Evolutionary conservation across 179 eudicot species (phyloP).

Genomic region (Carnegiea gigantea): DNA sequence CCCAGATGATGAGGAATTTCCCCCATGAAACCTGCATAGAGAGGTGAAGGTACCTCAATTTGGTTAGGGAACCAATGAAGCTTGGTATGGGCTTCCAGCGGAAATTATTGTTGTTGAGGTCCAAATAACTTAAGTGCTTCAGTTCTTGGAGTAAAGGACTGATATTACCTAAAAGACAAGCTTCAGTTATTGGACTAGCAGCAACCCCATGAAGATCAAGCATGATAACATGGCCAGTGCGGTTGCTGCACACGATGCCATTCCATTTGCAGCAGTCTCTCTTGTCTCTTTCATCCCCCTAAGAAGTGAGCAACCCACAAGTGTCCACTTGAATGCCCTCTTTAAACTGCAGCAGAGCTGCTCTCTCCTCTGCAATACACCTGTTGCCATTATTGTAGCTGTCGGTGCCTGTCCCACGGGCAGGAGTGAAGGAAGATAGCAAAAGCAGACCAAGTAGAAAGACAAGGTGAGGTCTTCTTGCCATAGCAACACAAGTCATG

Average conservation of each 20-base stretch:
- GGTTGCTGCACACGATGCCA: slow-evolving; percentile 19
- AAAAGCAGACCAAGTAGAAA: no score
- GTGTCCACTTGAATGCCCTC: not conserved
- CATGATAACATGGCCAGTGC: slow-evolving; percentile 16
- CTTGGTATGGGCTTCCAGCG: slow-evolving; percentile 6
- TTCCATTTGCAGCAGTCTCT: slow-evolving; percentile 22
- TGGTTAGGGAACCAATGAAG: slow-evolving; percentile 27
- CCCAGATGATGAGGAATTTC: slow-evolving; percentile 24
- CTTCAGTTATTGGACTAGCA: no score
- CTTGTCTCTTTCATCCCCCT: not conserved
- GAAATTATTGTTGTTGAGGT: slow-evolving; percentile 24
- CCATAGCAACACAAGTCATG: no score
- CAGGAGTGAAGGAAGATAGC: no score
- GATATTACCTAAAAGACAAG: slow-evolving; percentile 28
- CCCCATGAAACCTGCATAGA: slow-evolving; percentile 11
- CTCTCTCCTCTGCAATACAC: not conserved
- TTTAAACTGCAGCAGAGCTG: slow-evolving; percentile 15
- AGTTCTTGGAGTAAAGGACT: slow-evolving; percentile 32
- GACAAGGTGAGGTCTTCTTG: no score
- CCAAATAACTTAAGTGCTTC: slow-evolving; percentile 19
- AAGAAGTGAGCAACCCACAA: slow-evolving; percentile 12
- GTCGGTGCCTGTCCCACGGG: no score
- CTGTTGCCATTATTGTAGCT: no score
- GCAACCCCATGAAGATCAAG: slow-evolving; percentile 10
- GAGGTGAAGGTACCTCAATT: slow-evolving; percentile 27